phyloP scores from a whole-genome alignment of 306 rosid species.

The Prunus mume region DNA sequence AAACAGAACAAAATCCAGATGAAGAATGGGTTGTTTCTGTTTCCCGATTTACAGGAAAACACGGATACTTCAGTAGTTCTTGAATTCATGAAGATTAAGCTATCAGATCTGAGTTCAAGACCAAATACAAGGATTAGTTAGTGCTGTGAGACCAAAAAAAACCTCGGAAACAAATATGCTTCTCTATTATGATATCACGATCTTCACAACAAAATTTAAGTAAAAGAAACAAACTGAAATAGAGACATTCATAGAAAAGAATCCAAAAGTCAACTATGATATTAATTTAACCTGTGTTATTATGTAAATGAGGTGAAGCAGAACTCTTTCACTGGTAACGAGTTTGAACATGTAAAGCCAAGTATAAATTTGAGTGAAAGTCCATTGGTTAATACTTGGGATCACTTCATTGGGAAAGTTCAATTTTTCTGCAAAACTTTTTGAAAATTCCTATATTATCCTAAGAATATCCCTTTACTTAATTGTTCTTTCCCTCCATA shows the following conservation, averaged over 20 bases:
- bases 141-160: background rate
- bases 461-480: background rate
- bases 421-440: background rate
- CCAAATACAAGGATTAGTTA: slow-evolving; percentile 1
- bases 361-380: background rate
- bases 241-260: background rate
- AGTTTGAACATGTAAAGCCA: background rate
- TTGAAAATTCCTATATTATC: background rate
- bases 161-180: background rate
- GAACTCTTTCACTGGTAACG: background rate
- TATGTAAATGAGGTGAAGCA: background rate
- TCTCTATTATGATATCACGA: background rate
- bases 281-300: background rate
- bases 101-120: slow-evolving; percentile 48
- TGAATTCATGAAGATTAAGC: slow-evolving; percentile 97
- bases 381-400: background rate
- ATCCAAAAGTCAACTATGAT: background rate
- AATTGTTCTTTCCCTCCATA: background rate
- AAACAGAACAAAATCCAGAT: slow-evolving; percentile 77
- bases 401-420: background rate
- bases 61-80: slow-evolving; percentile 64
- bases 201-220: background rate
- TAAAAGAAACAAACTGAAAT: background rate
- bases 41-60: slow-evolving; percentile 97
- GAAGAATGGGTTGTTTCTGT: slow-evolving; percentile 77